A percentile compares a stretch with the other conserved stretches of the same genome.
Evolutionary conservation across 306 rosid species (phyloP).

Genomic region (Dryas octopetala): DNA sequence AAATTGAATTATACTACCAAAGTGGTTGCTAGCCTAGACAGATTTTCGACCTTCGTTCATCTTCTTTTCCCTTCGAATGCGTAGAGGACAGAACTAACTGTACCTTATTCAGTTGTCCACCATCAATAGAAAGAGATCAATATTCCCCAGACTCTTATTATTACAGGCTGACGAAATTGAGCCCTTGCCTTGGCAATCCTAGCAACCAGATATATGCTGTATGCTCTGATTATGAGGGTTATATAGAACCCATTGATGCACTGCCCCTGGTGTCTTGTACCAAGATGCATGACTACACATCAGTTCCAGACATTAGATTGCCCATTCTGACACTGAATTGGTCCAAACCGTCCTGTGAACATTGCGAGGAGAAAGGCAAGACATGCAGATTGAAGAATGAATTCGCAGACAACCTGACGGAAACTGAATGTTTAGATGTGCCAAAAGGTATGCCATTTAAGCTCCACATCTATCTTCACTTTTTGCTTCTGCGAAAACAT

Average conservation of each 20-base stretch:
- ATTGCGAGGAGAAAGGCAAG: slow-evolving; percentile 28
- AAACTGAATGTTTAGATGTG: not conserved
- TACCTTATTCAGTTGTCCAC: slow-evolving; percentile 37
- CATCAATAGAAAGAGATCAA: not conserved
- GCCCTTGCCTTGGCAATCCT: slow-evolving; percentile 23
- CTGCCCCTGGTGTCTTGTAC: slow-evolving; percentile 25
- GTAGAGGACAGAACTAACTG: not conserved
- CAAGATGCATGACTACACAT: slow-evolving; percentile 20
- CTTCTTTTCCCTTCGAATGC: not conserved
- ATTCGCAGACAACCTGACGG: not conserved
- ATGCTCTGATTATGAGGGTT: fast-evolving
- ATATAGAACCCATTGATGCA: fast-evolving
- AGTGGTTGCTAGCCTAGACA: not conserved
- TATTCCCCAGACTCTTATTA: not conserved
- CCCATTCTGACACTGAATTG: slow-evolving; percentile 14
- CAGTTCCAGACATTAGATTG: not conserved
- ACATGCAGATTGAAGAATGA: slow-evolving; percentile 31
- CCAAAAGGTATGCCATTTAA: not conserved
- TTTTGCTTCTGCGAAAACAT: too few species aligned
- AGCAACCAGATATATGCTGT: slow-evolving; percentile 13
- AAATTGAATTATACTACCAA: slow-evolving; percentile 19
- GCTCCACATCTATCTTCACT: not conserved
- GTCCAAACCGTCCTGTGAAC: slow-evolving; percentile 26
- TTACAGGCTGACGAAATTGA: not conserved
- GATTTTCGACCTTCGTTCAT: slow-evolving; percentile 2